phyloP scores from a whole-genome alignment of 164 flowering plant species.

The Magnolia changhungtana region DNA sequence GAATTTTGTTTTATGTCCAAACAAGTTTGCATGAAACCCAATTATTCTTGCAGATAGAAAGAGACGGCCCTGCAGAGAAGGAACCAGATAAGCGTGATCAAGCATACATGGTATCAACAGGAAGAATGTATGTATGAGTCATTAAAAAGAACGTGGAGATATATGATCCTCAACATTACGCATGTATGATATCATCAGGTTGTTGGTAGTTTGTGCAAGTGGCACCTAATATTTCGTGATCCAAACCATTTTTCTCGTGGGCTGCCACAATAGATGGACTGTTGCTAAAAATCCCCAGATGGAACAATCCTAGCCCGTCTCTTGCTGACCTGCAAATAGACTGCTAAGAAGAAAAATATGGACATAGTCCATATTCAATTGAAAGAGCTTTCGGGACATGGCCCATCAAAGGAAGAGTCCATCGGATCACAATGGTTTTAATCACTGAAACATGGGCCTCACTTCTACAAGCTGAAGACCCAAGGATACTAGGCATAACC shows the following conservation, averaged over 20 bases:
- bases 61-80: constrained; percentile 77
- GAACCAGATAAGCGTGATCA: neutral
- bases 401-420: neutral
- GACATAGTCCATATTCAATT: neutral
- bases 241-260: neutral
- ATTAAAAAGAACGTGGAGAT: too few species aligned
- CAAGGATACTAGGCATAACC: neutral
- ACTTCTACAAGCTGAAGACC: neutral
- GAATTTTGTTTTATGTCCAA: constrained; percentile 89
- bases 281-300: neutral
- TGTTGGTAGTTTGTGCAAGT: neutral
- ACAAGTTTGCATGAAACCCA: constrained; percentile 84
- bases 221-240: neutral
- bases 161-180: neutral
- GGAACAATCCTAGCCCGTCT: neutral
- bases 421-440: neutral
- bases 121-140: neutral
- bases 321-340: neutral
- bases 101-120: neutral
- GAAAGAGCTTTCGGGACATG: neutral
- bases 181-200: neutral
- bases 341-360: neutral
- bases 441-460: neutral
- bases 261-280: neutral
- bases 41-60: constrained; percentile 88